Evolutionary conservation across 2,329 filamentous ascomycete genomes (phyloP).

Genomic region (Nemania serpens): DNA sequence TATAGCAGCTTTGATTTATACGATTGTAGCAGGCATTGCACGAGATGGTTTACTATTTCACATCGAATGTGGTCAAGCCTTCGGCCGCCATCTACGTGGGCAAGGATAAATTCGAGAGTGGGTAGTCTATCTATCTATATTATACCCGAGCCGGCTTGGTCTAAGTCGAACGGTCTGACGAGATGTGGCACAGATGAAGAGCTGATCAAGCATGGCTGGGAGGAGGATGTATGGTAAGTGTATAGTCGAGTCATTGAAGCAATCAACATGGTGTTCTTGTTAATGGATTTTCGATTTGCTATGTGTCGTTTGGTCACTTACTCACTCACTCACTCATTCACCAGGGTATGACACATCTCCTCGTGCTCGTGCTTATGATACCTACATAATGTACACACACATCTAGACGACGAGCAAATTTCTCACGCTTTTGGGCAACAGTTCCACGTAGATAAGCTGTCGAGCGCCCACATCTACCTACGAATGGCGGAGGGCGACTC

Average conservation of each 20-base stretch:
- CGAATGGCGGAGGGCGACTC: conserved; percentile 76
- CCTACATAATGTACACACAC: neutral
- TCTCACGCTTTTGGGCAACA: conserved; percentile 42
- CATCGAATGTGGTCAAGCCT: conserved; percentile 80
- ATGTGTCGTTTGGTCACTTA: conserved; percentile 2
- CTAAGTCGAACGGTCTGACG: conserved; percentile 22
- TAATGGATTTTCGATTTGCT: neutral
- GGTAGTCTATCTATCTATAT: no score
- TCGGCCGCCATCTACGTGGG: conserved; percentile 91
- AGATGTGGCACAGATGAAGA: conserved; percentile 75
- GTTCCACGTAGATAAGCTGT: conserved; percentile 98
- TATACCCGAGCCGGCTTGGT: no score
- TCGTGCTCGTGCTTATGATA: neutral
- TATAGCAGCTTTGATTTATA: neutral
- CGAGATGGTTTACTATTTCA: conserved; percentile 93
- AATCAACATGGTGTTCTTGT: neutral
- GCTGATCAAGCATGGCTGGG: conserved; percentile 90
- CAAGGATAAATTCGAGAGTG: conserved; percentile 99
- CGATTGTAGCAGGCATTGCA: neutral
- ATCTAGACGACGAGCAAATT: neutral
- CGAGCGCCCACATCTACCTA: conserved; percentile 94
- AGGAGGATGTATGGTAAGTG: conserved; percentile 88
- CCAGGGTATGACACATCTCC: conserved; percentile 37
- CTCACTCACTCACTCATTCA: conserved; percentile 5
- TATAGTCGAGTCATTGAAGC: conserved; percentile 7